Percentiles rank a stretch among this genome's conserved stretches.
These are phyloP conservation scores for Suillus luteus DNA, from an alignment of 768 basidiomycete species.

Conservation along the genomic window DNA sequence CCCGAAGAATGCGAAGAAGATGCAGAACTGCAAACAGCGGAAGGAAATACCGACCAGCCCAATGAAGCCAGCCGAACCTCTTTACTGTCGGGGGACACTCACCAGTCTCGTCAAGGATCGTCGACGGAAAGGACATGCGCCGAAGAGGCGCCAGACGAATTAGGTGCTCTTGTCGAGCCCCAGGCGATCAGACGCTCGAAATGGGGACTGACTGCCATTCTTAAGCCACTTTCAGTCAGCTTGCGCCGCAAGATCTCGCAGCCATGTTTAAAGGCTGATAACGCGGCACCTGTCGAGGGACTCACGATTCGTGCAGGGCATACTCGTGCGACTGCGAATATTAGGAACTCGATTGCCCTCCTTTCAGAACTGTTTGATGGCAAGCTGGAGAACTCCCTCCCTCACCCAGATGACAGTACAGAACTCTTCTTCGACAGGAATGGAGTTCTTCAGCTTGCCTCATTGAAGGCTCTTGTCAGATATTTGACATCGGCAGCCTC, in stretches of 20 bases:
- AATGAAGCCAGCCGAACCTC: too few relatives aligned
- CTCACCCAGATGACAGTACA: constrained; percentile 30
- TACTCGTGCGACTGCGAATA: constrained; percentile 26
- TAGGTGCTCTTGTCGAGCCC: constrained; percentile 4
- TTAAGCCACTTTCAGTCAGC: constrained; percentile 21
- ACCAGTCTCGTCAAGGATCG: constrained; percentile 2
- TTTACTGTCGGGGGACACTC: not conserved
- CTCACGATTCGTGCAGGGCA: constrained; percentile 18
- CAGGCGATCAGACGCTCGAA: constrained; percentile 5
- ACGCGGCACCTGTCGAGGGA: not conserved
- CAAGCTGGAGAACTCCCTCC: constrained; percentile 31
- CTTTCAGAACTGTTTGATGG: constrained; percentile 32
- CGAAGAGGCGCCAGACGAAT: not conserved
- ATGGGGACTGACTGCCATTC: constrained; percentile 20
- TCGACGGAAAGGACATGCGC: constrained; percentile 2
- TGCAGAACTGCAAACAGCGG: not conserved
- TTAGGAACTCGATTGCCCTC: constrained; percentile 30
- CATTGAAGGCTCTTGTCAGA: constrained; percentile 45
- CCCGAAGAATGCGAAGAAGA: constrained; percentile 16
- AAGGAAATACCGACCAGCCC: not conserved
- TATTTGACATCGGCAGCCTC: constrained; percentile 47
- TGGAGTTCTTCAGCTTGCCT: constrained; percentile 35
- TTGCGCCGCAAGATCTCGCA: constrained; percentile 10
- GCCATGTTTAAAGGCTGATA: constrained; percentile 12
- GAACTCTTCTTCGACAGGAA: constrained; percentile 32